Evolutionary conservation across 257 asterid species (phyloP).

Genomic region (Fraxinus excelsior): DNA sequence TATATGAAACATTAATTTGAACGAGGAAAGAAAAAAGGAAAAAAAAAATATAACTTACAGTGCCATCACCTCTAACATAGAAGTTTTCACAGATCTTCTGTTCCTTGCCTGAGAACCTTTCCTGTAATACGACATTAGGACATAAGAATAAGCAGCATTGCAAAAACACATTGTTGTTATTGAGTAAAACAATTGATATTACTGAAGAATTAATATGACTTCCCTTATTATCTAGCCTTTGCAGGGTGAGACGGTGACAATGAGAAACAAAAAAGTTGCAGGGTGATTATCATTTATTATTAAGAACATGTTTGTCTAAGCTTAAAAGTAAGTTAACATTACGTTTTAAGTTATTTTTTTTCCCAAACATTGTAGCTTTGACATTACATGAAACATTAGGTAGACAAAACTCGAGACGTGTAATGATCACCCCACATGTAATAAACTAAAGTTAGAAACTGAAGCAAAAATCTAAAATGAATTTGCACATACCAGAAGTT

Average conservation of each 20-base stretch:
- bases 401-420: neutral
- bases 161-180: conserved; percentile 3
- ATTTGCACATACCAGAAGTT: neutral
- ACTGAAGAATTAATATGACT: neutral
- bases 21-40: neutral
- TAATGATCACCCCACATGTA: neutral
- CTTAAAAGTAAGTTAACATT: neutral
- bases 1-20: conserved; percentile 21
- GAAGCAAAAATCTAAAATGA: neutral
- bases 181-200: neutral
- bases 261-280: neutral
- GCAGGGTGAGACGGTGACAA: neutral
- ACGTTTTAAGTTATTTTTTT: neutral
- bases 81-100: conserved; percentile 94
- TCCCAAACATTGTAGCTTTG: neutral
- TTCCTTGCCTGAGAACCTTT: conserved; percentile 82
- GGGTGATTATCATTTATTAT: neutral
- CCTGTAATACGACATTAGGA: conserved; percentile 43
- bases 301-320: neutral
- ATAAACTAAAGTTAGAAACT: neutral
- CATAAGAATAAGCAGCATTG: conserved; percentile 13
- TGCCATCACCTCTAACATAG: conserved; percentile 98
- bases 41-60: conserved; percentile 58
- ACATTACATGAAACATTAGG: neutral
- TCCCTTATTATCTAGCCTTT: neutral